Base-by-base conservation (phyloP, 2,329 filamentous ascomycete species). In the Clonostachys solani region DNA sequence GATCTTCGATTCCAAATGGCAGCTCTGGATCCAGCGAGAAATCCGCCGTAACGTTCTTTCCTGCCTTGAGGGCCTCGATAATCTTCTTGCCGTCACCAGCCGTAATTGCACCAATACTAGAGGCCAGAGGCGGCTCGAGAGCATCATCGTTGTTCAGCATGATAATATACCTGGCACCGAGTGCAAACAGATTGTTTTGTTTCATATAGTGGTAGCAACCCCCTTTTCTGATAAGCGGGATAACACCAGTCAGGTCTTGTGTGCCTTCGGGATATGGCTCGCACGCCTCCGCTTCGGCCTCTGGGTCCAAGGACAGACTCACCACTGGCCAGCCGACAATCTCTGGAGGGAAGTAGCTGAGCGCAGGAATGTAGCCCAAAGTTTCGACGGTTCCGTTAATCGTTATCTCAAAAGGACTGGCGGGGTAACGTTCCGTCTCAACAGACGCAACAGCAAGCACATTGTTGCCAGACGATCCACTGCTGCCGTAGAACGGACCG, bases 361-460 rank as follows among this genome's bases (percentile, higher is more conserved):
- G 58, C 9, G 63, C 63, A 10, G 66, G 57, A 13, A 68, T 61
- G 45, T 67, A 67, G 12, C 58, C 59, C 33, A 63, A 48, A 36
- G 54, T 52, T 10, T 59, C 53, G 5, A 41, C 35, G 9, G 2
- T 57, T 23, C 56, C 52, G 18, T 56, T 67, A 8, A 56, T 65
- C 13, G 59, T 62, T 7, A 60, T 56, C 29, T 61, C 9, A 10
- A 29, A 64, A 7, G 54, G 56, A 23, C 55, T 55, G 16, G 58
- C 58, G 6, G 63, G 59, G 41, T 58, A 53, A 33, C 58, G 47
- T 17, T 62, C 58, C 5, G 58, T 61, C 15, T 59, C 56, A 35
- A 74, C 58, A 0, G 73, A 73, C 16, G 71, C 73, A 23, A 75
- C 65, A 5, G 69, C 62, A 10, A 73, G 63, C 5, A 71, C 69